Percentiles rank a stretch among this genome's conserved stretches.
Conservation (phyloP, 768 basidiomycete species). For the Lactarius vividus region DNA sequence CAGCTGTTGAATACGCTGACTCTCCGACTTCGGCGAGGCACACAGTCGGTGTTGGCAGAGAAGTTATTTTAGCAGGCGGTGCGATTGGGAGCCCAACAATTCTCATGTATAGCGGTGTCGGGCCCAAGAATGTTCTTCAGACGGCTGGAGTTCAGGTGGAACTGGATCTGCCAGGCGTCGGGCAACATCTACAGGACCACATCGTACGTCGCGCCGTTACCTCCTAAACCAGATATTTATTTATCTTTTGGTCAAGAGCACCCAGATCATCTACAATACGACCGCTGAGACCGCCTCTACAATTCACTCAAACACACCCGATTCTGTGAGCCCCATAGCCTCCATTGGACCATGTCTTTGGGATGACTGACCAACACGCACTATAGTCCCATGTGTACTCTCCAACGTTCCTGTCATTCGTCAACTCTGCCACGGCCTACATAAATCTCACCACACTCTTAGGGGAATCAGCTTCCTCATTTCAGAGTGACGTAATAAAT, state of each 20-base stretch:
- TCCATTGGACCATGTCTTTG: background rate
- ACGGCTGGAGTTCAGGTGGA: slow-evolving; percentile 45
- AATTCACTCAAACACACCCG: background rate
- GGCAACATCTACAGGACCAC: slow-evolving; percentile 59
- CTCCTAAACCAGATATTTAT: background rate
- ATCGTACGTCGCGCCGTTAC: slow-evolving; percentile 34
- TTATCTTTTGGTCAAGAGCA: slow-evolving; percentile 31
- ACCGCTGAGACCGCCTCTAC: slow-evolving; percentile 39
- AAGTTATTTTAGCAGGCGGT: slow-evolving; percentile 53
- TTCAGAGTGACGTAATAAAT: slow-evolving; percentile 36
- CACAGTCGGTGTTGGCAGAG: slow-evolving; percentile 55
- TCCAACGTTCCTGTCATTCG: slow-evolving; percentile 47
- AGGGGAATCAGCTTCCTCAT: slow-evolving; percentile 35
- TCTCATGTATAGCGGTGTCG: slow-evolving; percentile 57
- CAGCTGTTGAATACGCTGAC: slow-evolving; percentile 49
- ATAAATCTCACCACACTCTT: slow-evolving; percentile 51
- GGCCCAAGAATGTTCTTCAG: slow-evolving; percentile 50
- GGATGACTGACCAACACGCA: slow-evolving; percentile 2
- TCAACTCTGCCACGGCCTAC: slow-evolving; percentile 65
- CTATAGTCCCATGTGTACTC: slow-evolving; percentile 27
- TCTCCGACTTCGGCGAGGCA: slow-evolving; percentile 34
- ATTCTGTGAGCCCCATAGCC: background rate
- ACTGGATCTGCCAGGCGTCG: slow-evolving; percentile 56
- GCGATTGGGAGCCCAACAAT: slow-evolving; percentile 53
- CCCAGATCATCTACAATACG: slow-evolving; percentile 40